A percentile compares a stretch with the other conserved stretches of the same genome.
Evolutionary conservation across 2,329 filamentous ascomycete genomes (phyloP).

Genomic region (Fusarium sp.): DNA sequence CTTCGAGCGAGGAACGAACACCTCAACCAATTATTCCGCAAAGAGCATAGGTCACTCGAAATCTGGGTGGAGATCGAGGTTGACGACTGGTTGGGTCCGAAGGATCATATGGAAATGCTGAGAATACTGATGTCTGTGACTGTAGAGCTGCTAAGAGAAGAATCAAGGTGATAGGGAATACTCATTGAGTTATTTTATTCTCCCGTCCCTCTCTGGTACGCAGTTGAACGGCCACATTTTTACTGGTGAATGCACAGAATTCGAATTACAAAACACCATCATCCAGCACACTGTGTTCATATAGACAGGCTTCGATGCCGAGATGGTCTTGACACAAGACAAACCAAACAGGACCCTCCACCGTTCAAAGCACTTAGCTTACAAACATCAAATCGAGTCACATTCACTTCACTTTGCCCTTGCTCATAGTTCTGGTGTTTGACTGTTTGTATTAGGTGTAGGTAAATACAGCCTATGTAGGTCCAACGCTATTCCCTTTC

Average conservation of each 20-base stretch:
- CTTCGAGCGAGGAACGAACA: neutral
- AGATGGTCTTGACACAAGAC: too few species aligned
- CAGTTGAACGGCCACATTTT: too few species aligned
- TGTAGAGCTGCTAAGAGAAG: neutral
- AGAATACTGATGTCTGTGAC: neutral
- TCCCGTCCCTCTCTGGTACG: neutral
- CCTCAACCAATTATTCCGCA: neutral
- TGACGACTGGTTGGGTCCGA: neutral
- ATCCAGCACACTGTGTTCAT: too few species aligned
- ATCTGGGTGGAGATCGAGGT: neutral
- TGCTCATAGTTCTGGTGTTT: neutral
- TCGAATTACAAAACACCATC: too few species aligned
- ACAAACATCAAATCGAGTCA: fast-evolving
- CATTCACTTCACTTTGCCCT: neutral
- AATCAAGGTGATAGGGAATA: too few species aligned
- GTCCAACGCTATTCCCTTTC: slow-evolving; percentile 15
- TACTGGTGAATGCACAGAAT: too few species aligned
- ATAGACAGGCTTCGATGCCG: neutral
- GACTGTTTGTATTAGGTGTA: slow-evolving; percentile 14
- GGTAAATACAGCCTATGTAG: slow-evolving; percentile 3
- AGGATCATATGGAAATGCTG: neutral
- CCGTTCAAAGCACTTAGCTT: too few species aligned
- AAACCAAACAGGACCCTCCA: too few species aligned
- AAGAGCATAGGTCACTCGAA: neutral
- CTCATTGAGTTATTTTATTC: too few species aligned